Evolutionary conservation across 1,284 basidiomycete species (phyloP).

Genomic region (Cutaneotrichosporon sp.): DNA sequence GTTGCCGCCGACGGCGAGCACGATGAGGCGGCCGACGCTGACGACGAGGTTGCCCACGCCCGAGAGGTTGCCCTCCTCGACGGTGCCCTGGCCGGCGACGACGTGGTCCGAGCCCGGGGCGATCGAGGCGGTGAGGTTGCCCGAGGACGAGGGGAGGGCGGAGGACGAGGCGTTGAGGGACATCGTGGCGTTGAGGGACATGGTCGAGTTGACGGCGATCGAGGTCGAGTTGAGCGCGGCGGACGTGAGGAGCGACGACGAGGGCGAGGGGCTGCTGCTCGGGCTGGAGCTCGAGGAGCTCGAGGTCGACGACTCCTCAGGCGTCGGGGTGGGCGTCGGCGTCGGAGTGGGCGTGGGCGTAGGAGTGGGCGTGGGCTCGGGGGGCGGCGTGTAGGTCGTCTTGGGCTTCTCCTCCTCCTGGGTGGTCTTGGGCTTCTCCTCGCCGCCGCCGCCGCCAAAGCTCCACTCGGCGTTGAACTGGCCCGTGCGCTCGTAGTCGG

Average conservation of each 20-base stretch:
- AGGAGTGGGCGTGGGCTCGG: not conserved
- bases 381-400: not conserved
- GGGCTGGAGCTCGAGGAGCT: not conserved
- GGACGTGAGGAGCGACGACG: not conserved
- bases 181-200: not conserved
- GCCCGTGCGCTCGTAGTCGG: conserved; percentile 9
- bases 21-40: conserved; percentile 11
- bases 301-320: not conserved
- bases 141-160: not conserved
- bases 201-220: not conserved
- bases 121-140: not conserved
- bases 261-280: not conserved
- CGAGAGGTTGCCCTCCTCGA: conserved; percentile 12
- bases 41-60: conserved; percentile 10
- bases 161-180: conserved; percentile 2
- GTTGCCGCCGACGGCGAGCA: not conserved
- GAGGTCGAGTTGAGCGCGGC: not conserved
- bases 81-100: not conserved
- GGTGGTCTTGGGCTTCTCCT: not conserved
- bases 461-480: conserved; percentile 6
- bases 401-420: not conserved
- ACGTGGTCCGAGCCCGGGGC: not conserved
- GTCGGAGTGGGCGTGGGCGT: not conserved
- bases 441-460: conserved; percentile 7
- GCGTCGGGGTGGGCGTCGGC: not conserved